Evolutionary conservation across 495 filamentous ascomycete genomes (phyloP).

Genomic region (Baudoinia panamericana): DNA sequence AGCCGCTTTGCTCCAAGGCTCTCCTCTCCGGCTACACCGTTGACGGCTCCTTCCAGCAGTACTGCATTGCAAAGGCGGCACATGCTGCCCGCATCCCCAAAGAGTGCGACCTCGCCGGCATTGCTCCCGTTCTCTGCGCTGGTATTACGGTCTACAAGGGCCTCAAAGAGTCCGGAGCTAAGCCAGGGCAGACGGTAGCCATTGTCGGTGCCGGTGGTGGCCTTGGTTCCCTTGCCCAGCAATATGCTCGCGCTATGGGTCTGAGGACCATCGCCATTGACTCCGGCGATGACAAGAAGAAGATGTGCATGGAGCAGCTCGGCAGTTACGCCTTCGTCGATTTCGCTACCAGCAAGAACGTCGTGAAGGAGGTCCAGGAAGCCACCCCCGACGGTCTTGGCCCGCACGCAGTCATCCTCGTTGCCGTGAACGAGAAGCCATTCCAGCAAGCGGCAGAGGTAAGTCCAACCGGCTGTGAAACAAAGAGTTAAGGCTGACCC

Average conservation of each 20-base stretch:
- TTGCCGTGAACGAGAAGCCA: conserved; percentile 76
- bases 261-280: conserved; percentile 67
- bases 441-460: conserved; percentile 88
- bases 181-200: conserved; percentile 66
- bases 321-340: conserved; percentile 67
- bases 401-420: conserved; percentile 74
- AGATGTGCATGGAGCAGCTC: conserved; percentile 47
- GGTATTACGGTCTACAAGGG: conserved; percentile 93
- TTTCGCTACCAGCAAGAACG: conserved; percentile 55
- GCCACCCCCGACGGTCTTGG: conserved; percentile 66
- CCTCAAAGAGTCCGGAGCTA: conserved; percentile 64
- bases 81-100: conserved; percentile 72
- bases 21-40: conserved; percentile 79
- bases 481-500: too few relatives aligned
- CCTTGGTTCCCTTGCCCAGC: conserved; percentile 65
- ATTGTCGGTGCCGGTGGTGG: conserved; percentile 86
- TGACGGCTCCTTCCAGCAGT: conserved; percentile 87
- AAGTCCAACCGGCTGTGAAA: too few relatives aligned
- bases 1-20: conserved; percentile 63
- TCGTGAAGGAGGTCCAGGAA: conserved; percentile 71
- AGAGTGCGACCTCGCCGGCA: conserved; percentile 56
- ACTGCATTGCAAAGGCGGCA: conserved; percentile 70
- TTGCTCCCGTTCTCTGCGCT: conserved; percentile 58
- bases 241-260: conserved; percentile 87
- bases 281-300: conserved; percentile 60